Percentiles rank a stretch among this genome's conserved stretches.
Conservation (phyloP, 2,329 filamentous ascomycete species). For the Xylariaceae sp. region DNA sequence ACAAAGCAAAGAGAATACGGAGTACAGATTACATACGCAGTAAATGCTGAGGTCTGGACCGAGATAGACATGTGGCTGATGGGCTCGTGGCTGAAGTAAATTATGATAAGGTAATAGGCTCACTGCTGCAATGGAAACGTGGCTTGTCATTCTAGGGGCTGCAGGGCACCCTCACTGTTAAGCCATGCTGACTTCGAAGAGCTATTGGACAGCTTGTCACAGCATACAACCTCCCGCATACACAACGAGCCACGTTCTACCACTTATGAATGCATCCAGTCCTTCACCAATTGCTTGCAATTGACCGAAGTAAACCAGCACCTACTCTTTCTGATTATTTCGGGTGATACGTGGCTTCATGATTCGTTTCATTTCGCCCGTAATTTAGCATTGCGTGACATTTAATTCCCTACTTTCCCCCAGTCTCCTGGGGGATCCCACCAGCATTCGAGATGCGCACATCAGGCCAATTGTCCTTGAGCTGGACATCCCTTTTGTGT, state of each 20-base stretch:
- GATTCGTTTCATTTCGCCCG: constrained; percentile 7
- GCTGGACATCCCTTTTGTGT: constrained; percentile 70
- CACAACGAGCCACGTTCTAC: constrained; percentile 1
- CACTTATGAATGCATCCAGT: neutral
- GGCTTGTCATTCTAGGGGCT: neutral
- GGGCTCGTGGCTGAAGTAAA: too few species aligned
- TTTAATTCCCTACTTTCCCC: constrained; percentile 27
- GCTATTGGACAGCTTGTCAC: constrained; percentile 23
- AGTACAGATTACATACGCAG: too few species aligned
- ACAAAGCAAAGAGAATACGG: too few species aligned
- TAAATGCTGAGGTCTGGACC: too few species aligned
- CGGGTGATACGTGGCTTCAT: constrained; percentile 6
- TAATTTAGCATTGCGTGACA: constrained; percentile 37
- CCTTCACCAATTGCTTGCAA: constrained; percentile 12
- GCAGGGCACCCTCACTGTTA: neutral
- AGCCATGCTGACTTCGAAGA: neutral
- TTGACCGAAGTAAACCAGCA: constrained; percentile 2
- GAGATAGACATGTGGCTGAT: too few species aligned
- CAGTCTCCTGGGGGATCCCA: constrained; percentile 33
- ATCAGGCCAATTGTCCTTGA: constrained; percentile 56
- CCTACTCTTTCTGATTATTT: neutral
- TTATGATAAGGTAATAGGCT: too few species aligned
- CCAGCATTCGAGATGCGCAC: constrained; percentile 55
- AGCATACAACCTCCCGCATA: neutral
- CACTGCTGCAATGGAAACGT: neutral